Base-by-base conservation (phyloP, 2,329 filamentous ascomycete species). In the Pseudofabraea citricarpa region DNA sequence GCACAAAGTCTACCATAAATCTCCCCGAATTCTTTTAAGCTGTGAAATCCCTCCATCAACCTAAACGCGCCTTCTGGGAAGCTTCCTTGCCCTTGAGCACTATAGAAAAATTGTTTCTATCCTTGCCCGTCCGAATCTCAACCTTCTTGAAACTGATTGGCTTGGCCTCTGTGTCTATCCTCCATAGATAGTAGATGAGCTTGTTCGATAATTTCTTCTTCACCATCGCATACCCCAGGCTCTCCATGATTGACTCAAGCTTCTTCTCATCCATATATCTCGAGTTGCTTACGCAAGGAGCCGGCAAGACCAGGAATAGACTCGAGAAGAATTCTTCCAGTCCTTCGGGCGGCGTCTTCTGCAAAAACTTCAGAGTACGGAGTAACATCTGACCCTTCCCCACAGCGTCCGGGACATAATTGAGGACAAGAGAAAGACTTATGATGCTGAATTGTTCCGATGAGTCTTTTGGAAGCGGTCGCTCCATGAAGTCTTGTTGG, bases 401-500 rank as follows among this genome's bases (percentile, higher is more conserved):
- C 23, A 68, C 67, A 3, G 89, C 76, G 53, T 90, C 83, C 0
- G 91, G 87, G 3, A 97, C 90, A 59, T 90, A 98, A 64, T 98
- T 98, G 50, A 98, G 73, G 5, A 98, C 93, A 41, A 98, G 70
- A 7, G 90, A 95, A 19, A 98, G 72, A 39, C 90, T 95, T 57
- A 98, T 84, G 40, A 97, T 79, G 61, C 98, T 88, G 61, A 97
- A 97, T 18, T 71, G 71, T 31, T 90, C 81, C 1, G 68, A 63
- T 5, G 75, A 69, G 18, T 73, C 63, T 5, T 60, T 61, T 0
- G 91, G 91, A 3, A 91, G 64, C 0, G 90, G 87, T 20, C 90
- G 76, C 53, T 88, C 69, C 90, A 98, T 95, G 59, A 98, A 97
- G 63, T 98, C 89, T 61, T 96, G 89, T 63, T 94, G 81, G 45